These are phyloP conservation scores for Chrysanthemum lavandulifolium DNA, from an alignment of 129 eudicot species.

Conservation along the genomic window DNA sequence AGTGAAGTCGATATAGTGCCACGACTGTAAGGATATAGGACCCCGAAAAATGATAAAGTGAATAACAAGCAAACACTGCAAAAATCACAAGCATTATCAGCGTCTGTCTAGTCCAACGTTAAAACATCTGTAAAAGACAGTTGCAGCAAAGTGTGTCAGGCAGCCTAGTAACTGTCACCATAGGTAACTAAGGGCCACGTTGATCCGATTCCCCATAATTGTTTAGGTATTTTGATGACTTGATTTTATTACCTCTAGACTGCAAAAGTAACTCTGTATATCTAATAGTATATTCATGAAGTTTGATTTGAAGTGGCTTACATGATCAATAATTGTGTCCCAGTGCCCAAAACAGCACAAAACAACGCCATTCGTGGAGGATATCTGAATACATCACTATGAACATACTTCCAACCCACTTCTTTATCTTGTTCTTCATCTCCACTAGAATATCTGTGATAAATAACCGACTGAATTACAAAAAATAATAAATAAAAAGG, in stretches of 20 bases:
- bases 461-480: not conserved
- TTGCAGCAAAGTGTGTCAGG: not conserved
- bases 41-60: conserved; percentile 51
- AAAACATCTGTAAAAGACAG: no score
- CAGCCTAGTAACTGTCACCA: not conserved
- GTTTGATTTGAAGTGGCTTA: conserved; percentile 32
- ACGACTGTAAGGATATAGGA: conserved; percentile 64
- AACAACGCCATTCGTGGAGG: conserved; percentile 62
- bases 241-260: not conserved
- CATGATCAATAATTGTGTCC: conserved; percentile 71
- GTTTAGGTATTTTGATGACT: not conserved
- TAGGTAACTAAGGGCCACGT: not conserved
- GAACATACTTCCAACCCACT: conserved; percentile 82
- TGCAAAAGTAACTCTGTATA: not conserved
- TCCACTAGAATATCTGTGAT: conserved; percentile 59
- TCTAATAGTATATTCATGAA: not conserved
- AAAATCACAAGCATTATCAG: conserved; percentile 18
- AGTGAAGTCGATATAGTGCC: conserved; percentile 64
- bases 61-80: conserved; percentile 58
- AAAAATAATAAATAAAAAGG: not conserved
- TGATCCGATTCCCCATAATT: not conserved
- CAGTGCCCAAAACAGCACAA: conserved; percentile 77
- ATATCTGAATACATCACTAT: conserved; percentile 74
- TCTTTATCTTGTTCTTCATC: conserved; percentile 95
- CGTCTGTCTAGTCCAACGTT: not conserved